phyloP scores from a whole-genome alignment of 2,329 filamentous ascomycete genomes.

The Zymoseptoria crescenta region DNA sequence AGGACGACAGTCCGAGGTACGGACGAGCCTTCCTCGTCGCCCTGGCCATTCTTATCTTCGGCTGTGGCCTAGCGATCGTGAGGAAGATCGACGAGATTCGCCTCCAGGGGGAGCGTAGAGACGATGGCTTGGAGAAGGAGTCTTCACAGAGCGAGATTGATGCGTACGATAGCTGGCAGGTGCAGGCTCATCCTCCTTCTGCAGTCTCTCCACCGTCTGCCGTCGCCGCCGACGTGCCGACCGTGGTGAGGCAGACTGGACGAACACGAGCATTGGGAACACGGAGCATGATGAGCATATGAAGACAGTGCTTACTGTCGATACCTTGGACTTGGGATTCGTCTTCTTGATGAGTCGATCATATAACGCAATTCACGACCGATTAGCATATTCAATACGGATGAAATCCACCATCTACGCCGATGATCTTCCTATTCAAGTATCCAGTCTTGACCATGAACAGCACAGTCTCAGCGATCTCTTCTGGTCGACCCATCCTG shows the following conservation, averaged over 20 bases:
- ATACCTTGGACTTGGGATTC: not conserved
- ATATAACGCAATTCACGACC: not conserved
- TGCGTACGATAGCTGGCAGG: not conserved
- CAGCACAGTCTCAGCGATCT: conserved; percentile 41
- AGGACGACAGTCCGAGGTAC: conserved; percentile 46
- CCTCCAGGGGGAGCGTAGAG: not conserved
- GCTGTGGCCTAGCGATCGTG: conserved; percentile 34
- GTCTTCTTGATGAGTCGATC: not conserved
- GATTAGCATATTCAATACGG: conserved; percentile 13
- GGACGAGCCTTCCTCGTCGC: conserved; percentile 44
- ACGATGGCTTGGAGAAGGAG: not conserved
- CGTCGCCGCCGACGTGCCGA: not conserved
- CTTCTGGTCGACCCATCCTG: conserved; percentile 37
- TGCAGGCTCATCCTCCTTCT: not conserved
- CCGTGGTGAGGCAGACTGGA: not conserved
- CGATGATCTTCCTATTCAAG: conserved; percentile 41
- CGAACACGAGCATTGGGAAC: not conserved
- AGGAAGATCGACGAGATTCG: conserved; percentile 40
- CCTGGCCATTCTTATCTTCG: conserved; percentile 40
- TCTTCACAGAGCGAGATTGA: not conserved
- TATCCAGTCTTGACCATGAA: conserved; percentile 43
- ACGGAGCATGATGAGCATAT: not conserved
- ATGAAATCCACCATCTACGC: conserved; percentile 36
- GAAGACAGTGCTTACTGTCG: not conserved
- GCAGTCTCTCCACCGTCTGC: too few relatives aligned